phyloP scores from a whole-genome alignment of 2,329 filamentous ascomycete genomes.

The Juglanconis sp. region DNA sequence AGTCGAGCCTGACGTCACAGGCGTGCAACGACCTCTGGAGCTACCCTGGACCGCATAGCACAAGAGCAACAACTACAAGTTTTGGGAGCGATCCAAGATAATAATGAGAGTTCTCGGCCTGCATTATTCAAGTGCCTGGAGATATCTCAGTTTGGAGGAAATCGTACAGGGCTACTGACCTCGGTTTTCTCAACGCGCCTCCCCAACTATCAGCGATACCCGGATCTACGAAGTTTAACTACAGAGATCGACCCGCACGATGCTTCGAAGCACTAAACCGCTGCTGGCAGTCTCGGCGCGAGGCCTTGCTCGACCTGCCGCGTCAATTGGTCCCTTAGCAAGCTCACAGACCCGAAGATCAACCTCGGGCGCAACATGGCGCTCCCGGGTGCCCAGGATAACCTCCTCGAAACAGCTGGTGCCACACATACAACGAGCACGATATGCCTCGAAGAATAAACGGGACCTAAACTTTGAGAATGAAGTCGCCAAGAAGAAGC shows the following conservation, averaged over 20 bases:
- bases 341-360: conserved; percentile 1
- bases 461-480: conserved; percentile 57
- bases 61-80: not conserved
- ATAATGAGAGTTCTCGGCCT: not conserved
- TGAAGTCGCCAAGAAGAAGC: conserved; percentile 48
- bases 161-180: not conserved
- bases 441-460: conserved; percentile 28
- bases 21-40: not conserved
- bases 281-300: conserved; percentile 10
- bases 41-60: not conserved
- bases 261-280: conserved; percentile 18
- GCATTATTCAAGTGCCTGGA: not conserved
- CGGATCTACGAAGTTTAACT: not conserved
- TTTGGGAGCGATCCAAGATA: not conserved
- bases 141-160: not conserved
- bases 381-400: not conserved
- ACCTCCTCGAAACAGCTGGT: conserved; percentile 13
- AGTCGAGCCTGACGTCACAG: not conserved
- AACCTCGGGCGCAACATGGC: not conserved
- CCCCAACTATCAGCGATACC: not conserved
- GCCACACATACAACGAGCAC: conserved; percentile 21
- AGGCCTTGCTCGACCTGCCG: conserved; percentile 1
- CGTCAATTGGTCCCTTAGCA: conserved; percentile 16
- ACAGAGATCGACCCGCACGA: not conserved
- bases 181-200: too few relatives aligned